Conservation (phyloP, 1,139 yeast species). For the Debaryomyces subglobosus region DNA sequence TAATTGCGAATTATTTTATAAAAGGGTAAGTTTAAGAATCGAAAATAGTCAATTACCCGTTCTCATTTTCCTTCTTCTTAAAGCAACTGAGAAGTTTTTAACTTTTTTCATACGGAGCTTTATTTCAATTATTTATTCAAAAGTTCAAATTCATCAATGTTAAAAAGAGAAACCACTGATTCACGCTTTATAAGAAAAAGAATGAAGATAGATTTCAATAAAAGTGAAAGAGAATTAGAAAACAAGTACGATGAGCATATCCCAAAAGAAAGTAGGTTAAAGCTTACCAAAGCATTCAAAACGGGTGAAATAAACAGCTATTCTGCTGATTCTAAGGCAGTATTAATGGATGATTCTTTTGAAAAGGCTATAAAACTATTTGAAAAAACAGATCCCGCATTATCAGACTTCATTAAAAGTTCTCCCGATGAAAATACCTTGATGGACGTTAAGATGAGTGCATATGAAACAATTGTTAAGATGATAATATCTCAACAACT, state of each 20-base stretch:
- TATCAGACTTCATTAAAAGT: conserved; percentile 4
- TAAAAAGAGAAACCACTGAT: not conserved
- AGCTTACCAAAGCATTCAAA: not conserved
- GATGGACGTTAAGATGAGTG: conserved; percentile 3
- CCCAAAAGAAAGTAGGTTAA: not conserved
- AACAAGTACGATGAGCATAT: not conserved
- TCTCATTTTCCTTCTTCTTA: no score
- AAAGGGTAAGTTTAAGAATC: no score
- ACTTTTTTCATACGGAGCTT: no score
- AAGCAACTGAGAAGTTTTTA: no score
- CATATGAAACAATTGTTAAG: conserved; percentile 5
- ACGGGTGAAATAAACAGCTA: not conserved
- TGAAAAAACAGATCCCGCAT: conserved; percentile 3
- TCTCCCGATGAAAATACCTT: not conserved
- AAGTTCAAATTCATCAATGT: not conserved
- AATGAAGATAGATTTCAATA: not conserved
- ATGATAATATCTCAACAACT: conserved; percentile 1
- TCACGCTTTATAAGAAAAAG: conserved; percentile 1
- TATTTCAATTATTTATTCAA: not conserved
- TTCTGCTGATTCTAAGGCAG: not conserved
- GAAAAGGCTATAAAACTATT: not conserved
- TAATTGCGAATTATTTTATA: no score
- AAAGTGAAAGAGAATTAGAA: not conserved
- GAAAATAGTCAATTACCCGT: no score
- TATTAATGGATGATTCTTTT: not conserved